Conservation (phyloP, 768 basidiomycete genomes). For the Suillus americanus region DNA sequence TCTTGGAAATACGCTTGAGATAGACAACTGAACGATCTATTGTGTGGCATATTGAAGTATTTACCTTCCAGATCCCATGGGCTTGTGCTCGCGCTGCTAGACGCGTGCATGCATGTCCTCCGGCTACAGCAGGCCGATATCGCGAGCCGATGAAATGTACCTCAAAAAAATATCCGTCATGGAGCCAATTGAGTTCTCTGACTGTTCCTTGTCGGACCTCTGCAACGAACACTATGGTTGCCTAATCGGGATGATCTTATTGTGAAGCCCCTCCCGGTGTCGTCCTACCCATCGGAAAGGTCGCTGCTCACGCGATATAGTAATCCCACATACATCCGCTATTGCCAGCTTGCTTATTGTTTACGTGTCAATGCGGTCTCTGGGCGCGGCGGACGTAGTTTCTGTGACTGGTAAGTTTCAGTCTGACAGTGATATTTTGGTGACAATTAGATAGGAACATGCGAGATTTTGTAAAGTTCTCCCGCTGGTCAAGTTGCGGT, state of each 20-base stretch:
- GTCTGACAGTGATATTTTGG: not conserved
- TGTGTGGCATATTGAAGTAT: constrained; percentile 4
- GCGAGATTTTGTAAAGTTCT: not conserved
- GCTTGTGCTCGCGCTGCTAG: not conserved
- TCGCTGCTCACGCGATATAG: not conserved
- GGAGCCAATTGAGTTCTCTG: not conserved
- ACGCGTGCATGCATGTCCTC: too few species aligned
- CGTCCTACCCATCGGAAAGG: not conserved
- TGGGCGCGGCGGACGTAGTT: not conserved
- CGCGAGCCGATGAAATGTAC: not conserved
- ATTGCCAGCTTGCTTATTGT: not conserved
- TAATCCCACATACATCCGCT: not conserved
- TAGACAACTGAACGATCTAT: not conserved
- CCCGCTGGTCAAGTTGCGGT: not conserved
- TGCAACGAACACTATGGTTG: not conserved
- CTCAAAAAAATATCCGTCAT: not conserved
- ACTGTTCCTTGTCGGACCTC: not conserved
- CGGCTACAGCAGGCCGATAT: not conserved
- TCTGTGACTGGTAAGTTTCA: not conserved
- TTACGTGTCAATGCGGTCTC: not conserved
- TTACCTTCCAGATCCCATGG: constrained; percentile 54
- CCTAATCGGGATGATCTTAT: not conserved
- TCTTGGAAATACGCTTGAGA: not conserved
- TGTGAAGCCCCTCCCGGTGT: not conserved
- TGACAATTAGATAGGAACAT: not conserved